Evolutionary conservation across 2,329 filamentous ascomycete genomes (phyloP).

Genomic region (Claviceps quebecensis): DNA sequence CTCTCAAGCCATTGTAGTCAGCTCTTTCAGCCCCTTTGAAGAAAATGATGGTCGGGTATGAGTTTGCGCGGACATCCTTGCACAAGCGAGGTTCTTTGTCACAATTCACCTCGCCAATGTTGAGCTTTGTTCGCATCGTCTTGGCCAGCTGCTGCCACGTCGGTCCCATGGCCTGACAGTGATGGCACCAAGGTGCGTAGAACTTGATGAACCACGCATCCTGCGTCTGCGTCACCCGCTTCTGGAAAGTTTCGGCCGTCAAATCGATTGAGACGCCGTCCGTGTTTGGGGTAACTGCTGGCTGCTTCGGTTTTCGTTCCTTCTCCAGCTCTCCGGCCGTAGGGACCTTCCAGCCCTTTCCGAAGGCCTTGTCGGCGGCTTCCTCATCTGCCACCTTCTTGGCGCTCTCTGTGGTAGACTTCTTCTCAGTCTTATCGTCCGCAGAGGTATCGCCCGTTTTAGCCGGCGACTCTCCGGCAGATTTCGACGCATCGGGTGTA

Average conservation of each 20-base stretch:
- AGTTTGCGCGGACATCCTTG: constrained; percentile 69
- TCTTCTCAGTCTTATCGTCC: constrained; percentile 9
- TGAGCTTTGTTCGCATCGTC: constrained; percentile 79
- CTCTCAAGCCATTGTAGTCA: constrained; percentile 84
- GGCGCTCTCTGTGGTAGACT: constrained; percentile 16
- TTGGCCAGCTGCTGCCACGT: constrained; percentile 83
- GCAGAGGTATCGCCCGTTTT: constrained; percentile 11
- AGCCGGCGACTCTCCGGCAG: constrained; percentile 17
- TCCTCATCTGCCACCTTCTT: constrained; percentile 10
- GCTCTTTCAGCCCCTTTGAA: constrained; percentile 85
- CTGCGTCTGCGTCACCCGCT: constrained; percentile 68
- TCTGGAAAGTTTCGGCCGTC: constrained; percentile 75
- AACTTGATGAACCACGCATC: constrained; percentile 99
- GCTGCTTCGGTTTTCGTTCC: constrained; percentile 31
- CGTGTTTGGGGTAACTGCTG: constrained; percentile 49
- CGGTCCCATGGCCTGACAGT: constrained; percentile 85
- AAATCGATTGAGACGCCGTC: constrained; percentile 62
- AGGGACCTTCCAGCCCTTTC: constrained; percentile 16
- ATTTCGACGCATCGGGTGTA: constrained; percentile 12
- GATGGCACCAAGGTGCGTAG: constrained; percentile 92
- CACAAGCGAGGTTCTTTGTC: constrained; percentile 77
- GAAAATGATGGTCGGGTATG: constrained; percentile 83
- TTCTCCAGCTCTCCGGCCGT: constrained; percentile 17
- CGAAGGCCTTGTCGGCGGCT: constrained; percentile 14
- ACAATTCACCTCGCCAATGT: constrained; percentile 93